Base-by-base conservation (phyloP, 306 rosid species). In the Trichosanthes cucumerina region DNA sequence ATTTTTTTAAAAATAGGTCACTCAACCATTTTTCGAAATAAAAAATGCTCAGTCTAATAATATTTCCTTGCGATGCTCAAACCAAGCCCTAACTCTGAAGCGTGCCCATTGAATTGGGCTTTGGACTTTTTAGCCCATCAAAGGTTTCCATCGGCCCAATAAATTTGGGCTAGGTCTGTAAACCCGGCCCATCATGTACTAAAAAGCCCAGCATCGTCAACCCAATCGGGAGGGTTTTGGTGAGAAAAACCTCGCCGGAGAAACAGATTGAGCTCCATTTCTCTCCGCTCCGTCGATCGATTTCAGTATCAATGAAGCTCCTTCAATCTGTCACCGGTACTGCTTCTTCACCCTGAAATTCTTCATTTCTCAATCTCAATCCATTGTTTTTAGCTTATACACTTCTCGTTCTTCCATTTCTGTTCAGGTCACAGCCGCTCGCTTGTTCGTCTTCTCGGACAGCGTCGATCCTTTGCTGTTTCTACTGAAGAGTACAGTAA, bases 311-410 rank as follows among this genome's bases (percentile, higher is more conserved):
- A 9, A 90, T 91, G 98, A 90, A 79, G 82, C 83, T 88, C 24
- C 89, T 91, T 82, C 93, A 81, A 71, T 87, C 93, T 60, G 59
- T 90, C 72, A 8, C 85, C 57, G 90, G 96, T 87, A 80, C 46
- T 74, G 26, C 4, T 26, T 57, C 5, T 7, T 54, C 12, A 9
- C 53, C 4, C 4, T 19, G 62, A 59, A 7, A 4, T n/a, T 31
- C 50, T 34, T n/a, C 81, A 13, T 23, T 52, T 52, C 53, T n/a
- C 34, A 49, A 28, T 82, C 84, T 77, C 28, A n/a, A 52, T 76
- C 6, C 44, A 10, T 21, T 8, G 11, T 64, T 26, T 53, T 36
- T 21, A 10, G 49, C 64, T 64, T 44, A 21, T 23, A 5, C 24
- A 24, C 3, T 39, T 11, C 24, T 43, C 47, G 60, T n/a, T 4